Evolutionary conservation across 1,284 basidiomycete species (phyloP).

Genomic region (Fomitopsis betulina): DNA sequence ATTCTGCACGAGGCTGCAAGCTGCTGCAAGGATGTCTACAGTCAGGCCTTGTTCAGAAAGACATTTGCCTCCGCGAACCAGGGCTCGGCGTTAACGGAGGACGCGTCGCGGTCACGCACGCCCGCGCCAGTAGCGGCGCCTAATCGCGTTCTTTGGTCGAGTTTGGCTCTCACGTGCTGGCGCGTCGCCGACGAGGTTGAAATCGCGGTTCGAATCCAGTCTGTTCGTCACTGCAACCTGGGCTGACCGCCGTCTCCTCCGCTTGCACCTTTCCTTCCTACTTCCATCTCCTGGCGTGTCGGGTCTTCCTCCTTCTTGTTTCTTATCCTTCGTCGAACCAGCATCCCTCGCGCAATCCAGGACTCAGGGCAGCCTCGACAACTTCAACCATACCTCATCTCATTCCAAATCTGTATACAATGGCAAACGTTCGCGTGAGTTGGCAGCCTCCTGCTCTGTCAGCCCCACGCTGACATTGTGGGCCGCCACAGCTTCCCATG

Average conservation of each 20-base stretch:
- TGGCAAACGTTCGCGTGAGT: conserved; percentile 56
- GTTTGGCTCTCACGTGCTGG: conserved; percentile 23
- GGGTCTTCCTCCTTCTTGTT: conserved; percentile 17
- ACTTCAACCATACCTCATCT: conserved; percentile 21
- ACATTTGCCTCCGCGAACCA: no score
- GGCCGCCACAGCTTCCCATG: conserved; percentile 28
- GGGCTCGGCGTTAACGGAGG: not conserved
- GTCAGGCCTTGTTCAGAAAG: no score
- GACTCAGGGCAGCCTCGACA: conserved; percentile 16
- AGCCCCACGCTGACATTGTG: not conserved
- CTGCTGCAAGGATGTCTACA: not conserved
- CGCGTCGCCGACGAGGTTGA: conserved; percentile 22
- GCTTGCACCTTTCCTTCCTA: conserved; percentile 11
- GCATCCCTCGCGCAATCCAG: conserved; percentile 7
- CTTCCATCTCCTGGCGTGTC: conserved; percentile 15
- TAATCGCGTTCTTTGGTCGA: conserved; percentile 20
- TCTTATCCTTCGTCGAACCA: conserved; percentile 14
- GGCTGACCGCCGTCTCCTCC: conserved; percentile 21
- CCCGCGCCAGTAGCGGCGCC: conserved; percentile 6
- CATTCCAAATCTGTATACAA: conserved; percentile 26
- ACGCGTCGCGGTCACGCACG: conserved; percentile 3
- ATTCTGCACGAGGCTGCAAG: not conserved
- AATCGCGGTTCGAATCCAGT: conserved; percentile 22
- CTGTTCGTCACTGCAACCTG: conserved; percentile 19
- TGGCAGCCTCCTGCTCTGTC: not conserved